Evolutionary conservation across 73 alveolate species (phyloP).

Genomic region (Blepharisma stoltei): DNA sequence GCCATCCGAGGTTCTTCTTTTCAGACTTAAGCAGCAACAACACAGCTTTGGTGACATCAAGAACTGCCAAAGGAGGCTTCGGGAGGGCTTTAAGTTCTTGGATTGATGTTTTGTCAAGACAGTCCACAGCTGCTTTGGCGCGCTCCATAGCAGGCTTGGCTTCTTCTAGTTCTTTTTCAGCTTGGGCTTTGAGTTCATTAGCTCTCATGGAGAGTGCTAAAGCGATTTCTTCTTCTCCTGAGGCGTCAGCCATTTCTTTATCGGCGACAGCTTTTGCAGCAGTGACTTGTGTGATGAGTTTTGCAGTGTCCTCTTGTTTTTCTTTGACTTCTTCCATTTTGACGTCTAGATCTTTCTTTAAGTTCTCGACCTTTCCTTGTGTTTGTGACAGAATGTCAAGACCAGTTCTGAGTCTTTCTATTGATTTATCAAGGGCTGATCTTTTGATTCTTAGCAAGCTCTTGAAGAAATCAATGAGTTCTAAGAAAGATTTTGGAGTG

Average conservation of each 20-base stretch:
- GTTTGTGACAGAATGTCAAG: slow-evolving; percentile 91
- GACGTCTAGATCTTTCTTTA: slow-evolving; percentile 92
- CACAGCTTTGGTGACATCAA: slow-evolving; percentile 72
- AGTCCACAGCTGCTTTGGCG: slow-evolving; percentile 93
- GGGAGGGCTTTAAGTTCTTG: slow-evolving; percentile 91
- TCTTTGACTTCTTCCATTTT: slow-evolving; percentile 98
- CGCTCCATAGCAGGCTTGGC: slow-evolving; percentile 94
- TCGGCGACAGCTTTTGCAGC: slow-evolving; percentile 97
- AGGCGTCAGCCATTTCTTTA: slow-evolving; percentile 91
- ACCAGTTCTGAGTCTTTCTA: slow-evolving; percentile 96
- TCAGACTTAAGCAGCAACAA: slow-evolving; percentile 79
- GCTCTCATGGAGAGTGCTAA: slow-evolving; percentile 86
- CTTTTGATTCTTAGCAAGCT: slow-evolving; percentile 91
- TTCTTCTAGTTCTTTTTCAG: slow-evolving; percentile 73
- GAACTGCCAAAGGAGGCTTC: slow-evolving; percentile 77
- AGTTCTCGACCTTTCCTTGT: slow-evolving; percentile 93
- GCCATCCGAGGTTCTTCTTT: slow-evolving; percentile 89
- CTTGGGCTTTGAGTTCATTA: slow-evolving; percentile 85
- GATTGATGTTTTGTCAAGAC: slow-evolving; percentile 80
- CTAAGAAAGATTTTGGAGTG: slow-evolving; percentile 99
- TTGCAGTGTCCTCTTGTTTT: slow-evolving; percentile 91
- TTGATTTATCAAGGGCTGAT: slow-evolving; percentile 80
- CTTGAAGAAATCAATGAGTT: slow-evolving; percentile 96
- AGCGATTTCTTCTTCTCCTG: slow-evolving; percentile 95
- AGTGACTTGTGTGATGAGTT: slow-evolving; percentile 95